These are phyloP conservation scores for Ustilago trichophora DNA, from an alignment of 1,284 basidiomycete species.

Conservation along the genomic window DNA sequence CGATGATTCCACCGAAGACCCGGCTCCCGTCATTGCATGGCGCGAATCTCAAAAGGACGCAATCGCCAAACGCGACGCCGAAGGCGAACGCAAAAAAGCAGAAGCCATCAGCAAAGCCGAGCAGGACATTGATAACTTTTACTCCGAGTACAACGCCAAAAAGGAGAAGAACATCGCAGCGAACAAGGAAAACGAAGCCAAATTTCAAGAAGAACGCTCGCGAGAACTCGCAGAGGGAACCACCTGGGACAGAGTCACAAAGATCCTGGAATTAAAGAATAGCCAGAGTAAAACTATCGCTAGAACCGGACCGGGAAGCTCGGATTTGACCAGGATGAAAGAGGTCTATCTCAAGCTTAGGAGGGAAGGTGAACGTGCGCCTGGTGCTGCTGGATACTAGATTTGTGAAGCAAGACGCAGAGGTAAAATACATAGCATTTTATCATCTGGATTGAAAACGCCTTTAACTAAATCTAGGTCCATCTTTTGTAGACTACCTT, in stretches of 20 bases:
- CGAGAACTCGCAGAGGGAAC: constrained; percentile 87
- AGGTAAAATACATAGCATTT: background rate
- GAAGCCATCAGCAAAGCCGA: constrained; percentile 90
- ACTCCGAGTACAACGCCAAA: constrained; percentile 88
- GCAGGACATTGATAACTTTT: constrained; percentile 92
- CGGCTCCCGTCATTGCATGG: constrained; percentile 73
- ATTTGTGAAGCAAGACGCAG: too few relatives aligned
- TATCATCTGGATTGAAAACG: too few relatives aligned
- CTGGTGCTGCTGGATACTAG: constrained; percentile 63
- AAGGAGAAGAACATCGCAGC: constrained; percentile 92
- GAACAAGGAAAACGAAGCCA: constrained; percentile 93
- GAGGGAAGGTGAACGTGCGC: constrained; percentile 62
- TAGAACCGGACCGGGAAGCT: constrained; percentile 83
- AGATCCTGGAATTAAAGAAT: constrained; percentile 87
- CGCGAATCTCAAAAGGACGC: constrained; percentile 84
- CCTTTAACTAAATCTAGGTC: too few relatives aligned
- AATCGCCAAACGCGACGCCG: constrained; percentile 82
- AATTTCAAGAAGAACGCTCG: constrained; percentile 78
- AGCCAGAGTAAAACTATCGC: constrained; percentile 94
- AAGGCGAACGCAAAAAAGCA: constrained; percentile 79
- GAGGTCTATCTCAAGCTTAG: constrained; percentile 67
- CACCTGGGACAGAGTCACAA: constrained; percentile 93
- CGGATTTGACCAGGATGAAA: constrained; percentile 88
- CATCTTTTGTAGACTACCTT: constrained; percentile 5
- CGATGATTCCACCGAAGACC: constrained; percentile 53